These are phyloP conservation scores for Catharanthus roseus DNA, from an alignment of 257 asterid species.

Conservation along the genomic window DNA sequence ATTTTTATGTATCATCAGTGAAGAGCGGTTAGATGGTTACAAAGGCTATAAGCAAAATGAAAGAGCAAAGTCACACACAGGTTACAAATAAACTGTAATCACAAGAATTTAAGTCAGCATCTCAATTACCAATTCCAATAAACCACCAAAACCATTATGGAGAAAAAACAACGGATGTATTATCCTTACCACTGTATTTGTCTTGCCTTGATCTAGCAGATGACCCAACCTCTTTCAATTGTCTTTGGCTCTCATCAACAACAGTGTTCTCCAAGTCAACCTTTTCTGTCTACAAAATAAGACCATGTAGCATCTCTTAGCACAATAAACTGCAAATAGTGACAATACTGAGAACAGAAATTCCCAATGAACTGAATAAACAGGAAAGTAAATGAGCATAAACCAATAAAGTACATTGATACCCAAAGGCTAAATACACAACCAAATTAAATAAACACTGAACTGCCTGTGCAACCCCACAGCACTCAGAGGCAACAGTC, in stretches of 20 bases:
- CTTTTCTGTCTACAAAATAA: conserved; percentile 76
- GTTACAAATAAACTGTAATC: not conserved
- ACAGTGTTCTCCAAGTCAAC: conserved; percentile 97
- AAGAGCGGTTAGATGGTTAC: not conserved
- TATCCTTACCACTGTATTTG: conserved; percentile 69
- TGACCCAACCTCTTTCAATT: conserved; percentile 54
- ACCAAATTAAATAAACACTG: not conserved
- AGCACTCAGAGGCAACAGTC: not conserved
- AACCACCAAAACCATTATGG: conserved; percentile 5
- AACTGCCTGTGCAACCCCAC: not conserved
- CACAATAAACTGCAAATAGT: conserved; percentile 15
- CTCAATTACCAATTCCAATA: not conserved
- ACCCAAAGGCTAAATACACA: not conserved
- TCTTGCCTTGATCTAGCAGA: conserved; percentile 72
- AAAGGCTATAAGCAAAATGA: not conserved
- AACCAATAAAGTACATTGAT: not conserved
- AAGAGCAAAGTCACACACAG: not conserved
- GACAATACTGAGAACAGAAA: conserved; percentile 9
- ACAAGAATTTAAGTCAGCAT: not conserved
- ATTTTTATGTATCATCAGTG: not conserved
- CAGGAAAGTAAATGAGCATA: not conserved
- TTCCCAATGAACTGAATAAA: not conserved
- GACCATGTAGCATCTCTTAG: conserved; percentile 19
- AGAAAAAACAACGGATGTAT: conserved; percentile 1
- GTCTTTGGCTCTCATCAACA: conserved; percentile 96